Percentiles rank a stretch among this genome's conserved stretches.
phyloP scores from a whole-genome alignment of 768 basidiomycete species.

The Rhodosporidiobolus odoratus region DNA sequence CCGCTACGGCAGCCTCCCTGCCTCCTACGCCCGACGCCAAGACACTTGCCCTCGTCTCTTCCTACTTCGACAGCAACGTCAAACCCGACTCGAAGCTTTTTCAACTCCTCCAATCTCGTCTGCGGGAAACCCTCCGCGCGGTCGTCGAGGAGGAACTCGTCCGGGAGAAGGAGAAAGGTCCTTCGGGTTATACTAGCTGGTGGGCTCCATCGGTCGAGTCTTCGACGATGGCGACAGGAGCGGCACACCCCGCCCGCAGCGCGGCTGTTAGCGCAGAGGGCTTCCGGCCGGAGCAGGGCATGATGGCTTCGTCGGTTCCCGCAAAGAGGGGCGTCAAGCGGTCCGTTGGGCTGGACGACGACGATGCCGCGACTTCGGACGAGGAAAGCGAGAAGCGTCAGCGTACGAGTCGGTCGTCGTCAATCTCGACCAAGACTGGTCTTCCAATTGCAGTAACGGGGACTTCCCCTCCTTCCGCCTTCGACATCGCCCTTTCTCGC shows the following conservation, averaged over 20 bases:
- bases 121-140: slow-evolving; percentile 13
- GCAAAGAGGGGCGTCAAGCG: slow-evolving; percentile 20
- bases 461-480: slow-evolving; percentile 34
- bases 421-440: slow-evolving; percentile 15
- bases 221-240: slow-evolving; percentile 14
- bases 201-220: slow-evolving; percentile 4
- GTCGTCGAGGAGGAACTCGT: slow-evolving; percentile 25
- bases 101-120: slow-evolving; percentile 27
- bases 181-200: slow-evolving; percentile 5
- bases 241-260: neutral
- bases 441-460: slow-evolving; percentile 26
- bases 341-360: slow-evolving; percentile 7
- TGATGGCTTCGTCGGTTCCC: slow-evolving; percentile 5
- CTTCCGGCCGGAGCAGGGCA: neutral
- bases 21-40: slow-evolving; percentile 12
- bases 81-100: slow-evolving; percentile 26
- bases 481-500: slow-evolving; percentile 42
- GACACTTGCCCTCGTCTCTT: slow-evolving; percentile 18
- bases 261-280: neutral
- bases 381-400: slow-evolving; percentile 16
- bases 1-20: slow-evolving; percentile 5
- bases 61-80: slow-evolving; percentile 35
- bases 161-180: slow-evolving; percentile 1
- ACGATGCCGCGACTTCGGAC: neutral
- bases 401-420: neutral